Evolutionary conservation across 2,329 filamentous ascomycete genomes (phyloP).

Genomic region (Ophiostoma sp.): DNA sequence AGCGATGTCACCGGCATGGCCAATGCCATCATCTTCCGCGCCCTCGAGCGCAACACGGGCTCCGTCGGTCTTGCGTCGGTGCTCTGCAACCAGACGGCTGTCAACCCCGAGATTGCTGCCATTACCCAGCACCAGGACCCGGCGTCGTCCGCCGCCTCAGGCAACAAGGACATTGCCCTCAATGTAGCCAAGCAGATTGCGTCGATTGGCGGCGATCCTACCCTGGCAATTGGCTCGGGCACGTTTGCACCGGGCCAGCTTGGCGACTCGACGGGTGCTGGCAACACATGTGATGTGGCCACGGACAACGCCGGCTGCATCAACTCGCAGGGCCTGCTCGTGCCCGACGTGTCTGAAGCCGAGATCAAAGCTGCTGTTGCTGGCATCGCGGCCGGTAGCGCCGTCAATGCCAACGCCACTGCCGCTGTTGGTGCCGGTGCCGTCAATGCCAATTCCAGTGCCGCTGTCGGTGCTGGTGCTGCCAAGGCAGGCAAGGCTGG

Average conservation of each 20-base stretch:
- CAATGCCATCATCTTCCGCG: slow-evolving; percentile 48
- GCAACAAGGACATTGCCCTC: slow-evolving; percentile 57
- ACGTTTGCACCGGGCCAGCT: slow-evolving; percentile 56
- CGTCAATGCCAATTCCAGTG: not conserved
- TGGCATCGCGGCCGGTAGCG: slow-evolving; percentile 23
- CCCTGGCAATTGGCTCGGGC: slow-evolving; percentile 53
- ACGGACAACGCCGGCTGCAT: slow-evolving; percentile 51
- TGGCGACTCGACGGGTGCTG: slow-evolving; percentile 38
- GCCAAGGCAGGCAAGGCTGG: not conserved
- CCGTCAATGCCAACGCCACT: not conserved
- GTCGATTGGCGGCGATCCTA: slow-evolving; percentile 57
- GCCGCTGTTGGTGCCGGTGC: slow-evolving; percentile 1
- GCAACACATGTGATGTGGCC: slow-evolving; percentile 50
- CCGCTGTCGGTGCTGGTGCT: not conserved
- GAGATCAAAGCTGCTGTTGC: slow-evolving; percentile 50
- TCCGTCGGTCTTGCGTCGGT: slow-evolving; percentile 52
- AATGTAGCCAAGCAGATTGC: slow-evolving; percentile 55
- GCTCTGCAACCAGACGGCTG: slow-evolving; percentile 52
- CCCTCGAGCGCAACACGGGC: slow-evolving; percentile 56
- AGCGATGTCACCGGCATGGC: slow-evolving; percentile 48
- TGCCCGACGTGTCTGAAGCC: slow-evolving; percentile 47
- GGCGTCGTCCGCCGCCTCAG: slow-evolving; percentile 51
- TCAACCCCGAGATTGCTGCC: slow-evolving; percentile 60
- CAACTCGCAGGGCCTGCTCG: slow-evolving; percentile 48
- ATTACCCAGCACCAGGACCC: slow-evolving; percentile 63